phyloP scores from a whole-genome alignment of 805 yeast species.

The Yarrowia osloensis region DNA sequence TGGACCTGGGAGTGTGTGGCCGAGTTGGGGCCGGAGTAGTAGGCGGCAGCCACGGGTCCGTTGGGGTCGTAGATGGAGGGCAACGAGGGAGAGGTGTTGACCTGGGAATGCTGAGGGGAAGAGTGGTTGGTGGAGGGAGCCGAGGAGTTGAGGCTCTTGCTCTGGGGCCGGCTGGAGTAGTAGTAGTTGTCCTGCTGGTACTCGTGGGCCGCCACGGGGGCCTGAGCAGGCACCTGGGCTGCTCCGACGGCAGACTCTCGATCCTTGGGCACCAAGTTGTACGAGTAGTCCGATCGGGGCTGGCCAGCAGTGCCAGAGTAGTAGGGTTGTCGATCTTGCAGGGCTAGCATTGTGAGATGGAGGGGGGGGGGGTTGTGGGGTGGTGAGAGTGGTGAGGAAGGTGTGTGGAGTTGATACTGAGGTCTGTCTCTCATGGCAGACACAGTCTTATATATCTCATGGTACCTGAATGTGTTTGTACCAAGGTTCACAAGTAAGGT shows the following conservation, averaged over 20 bases:
- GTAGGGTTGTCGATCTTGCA: conserved; percentile 29
- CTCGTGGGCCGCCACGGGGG: conserved; percentile 12
- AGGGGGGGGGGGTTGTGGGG: not conserved
- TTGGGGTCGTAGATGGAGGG: conserved; percentile 29
- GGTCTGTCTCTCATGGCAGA: not conserved
- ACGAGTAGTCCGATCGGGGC: conserved; percentile 26
- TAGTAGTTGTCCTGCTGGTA: conserved; percentile 23
- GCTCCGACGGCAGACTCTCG: not conserved
- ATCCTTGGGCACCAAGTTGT: conserved; percentile 24
- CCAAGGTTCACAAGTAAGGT: not conserved
- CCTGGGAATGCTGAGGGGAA: conserved; percentile 6
- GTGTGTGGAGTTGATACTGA: too few relatives aligned
- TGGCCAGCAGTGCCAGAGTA: conserved; percentile 9
- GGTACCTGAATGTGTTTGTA: conserved; percentile 15
- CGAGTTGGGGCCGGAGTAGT: conserved; percentile 22
- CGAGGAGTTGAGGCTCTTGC: not conserved
- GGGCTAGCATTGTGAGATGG: conserved; percentile 6
- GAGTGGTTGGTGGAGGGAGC: conserved; percentile 27
- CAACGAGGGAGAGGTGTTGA: conserved; percentile 3
- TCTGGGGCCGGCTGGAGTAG: conserved; percentile 1
- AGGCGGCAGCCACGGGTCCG: conserved; percentile 32
- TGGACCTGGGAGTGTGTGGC: not conserved
- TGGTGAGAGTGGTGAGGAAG: not conserved
- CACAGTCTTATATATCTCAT: conserved; percentile 1
- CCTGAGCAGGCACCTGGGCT: not conserved